Conservation (phyloP, 2,329 filamentous ascomycete genomes). For the Escovopsis sp. region DNA sequence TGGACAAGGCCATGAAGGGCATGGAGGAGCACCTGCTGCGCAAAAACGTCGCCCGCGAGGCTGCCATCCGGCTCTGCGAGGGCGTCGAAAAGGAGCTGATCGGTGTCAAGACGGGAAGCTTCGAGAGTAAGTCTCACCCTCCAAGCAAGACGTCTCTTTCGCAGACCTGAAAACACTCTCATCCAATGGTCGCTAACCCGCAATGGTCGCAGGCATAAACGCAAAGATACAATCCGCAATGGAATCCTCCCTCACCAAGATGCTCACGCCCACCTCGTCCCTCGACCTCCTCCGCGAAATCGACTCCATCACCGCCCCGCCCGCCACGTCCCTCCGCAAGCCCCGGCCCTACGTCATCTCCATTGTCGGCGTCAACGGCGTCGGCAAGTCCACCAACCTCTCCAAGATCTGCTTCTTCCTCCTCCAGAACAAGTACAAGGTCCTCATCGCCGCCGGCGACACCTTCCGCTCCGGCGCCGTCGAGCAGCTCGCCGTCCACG, state of each 20-base stretch:
- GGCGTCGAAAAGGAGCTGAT: conserved; percentile 82
- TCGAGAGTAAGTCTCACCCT: conserved; percentile 45
- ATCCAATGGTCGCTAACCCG: not conserved
- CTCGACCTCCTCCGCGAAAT: conserved; percentile 92
- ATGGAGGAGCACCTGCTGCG: conserved; percentile 91
- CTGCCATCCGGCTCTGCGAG: conserved; percentile 77
- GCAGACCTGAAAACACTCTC: too few relatives aligned
- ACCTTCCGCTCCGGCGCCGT: conserved; percentile 96
- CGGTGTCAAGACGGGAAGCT: conserved; percentile 80
- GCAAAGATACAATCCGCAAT: conserved; percentile 72
- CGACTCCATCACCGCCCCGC: conserved; percentile 56
- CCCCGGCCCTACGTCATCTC: conserved; percentile 89
- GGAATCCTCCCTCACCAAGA: conserved; percentile 84
- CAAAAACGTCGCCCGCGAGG: conserved; percentile 95
- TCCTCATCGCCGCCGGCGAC: conserved; percentile 86
- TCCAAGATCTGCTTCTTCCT: conserved; percentile 98
- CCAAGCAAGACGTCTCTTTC: too few relatives aligned
- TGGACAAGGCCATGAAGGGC: conserved; percentile 82
- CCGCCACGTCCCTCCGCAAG: conserved; percentile 45
- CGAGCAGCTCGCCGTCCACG: conserved; percentile 91
- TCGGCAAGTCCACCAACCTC: conserved; percentile 94
- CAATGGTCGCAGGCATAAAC: conserved; percentile 45
- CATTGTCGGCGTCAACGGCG: conserved; percentile 95
- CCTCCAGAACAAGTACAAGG: conserved; percentile 90
- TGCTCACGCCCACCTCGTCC: conserved; percentile 88